A percentile compares a stretch with the other conserved stretches of the same genome.
phyloP scores from a whole-genome alignment of 345 rosid species.

The Sisymbrium altissimum region DNA sequence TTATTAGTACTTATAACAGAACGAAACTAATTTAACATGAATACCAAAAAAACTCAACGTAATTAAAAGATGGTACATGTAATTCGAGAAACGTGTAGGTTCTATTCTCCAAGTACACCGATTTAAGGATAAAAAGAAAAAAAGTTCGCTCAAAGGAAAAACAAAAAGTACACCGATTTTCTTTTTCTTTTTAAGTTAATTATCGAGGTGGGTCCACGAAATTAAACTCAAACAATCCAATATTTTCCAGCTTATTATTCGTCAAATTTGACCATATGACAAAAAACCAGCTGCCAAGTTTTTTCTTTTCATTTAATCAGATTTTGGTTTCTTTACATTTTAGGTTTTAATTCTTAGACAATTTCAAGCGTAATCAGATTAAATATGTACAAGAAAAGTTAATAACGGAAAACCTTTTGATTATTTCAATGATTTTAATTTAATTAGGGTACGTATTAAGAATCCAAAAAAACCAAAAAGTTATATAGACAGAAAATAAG shows the following conservation, averaged over 20 bases:
- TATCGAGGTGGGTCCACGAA: slow-evolving; percentile 1
- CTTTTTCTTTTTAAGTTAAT: too few species aligned
- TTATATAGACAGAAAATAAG: background rate
- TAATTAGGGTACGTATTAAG: background rate
- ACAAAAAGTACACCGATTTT: too few species aligned
- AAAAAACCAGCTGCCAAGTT: background rate
- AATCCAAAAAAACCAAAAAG: background rate
- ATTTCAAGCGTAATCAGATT: background rate
- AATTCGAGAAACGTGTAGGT: background rate
- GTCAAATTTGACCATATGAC: slow-evolving; percentile 7
- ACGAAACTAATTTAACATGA: too few species aligned
- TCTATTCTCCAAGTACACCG: too few species aligned
- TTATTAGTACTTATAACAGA: too few species aligned
- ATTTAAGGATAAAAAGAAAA: too few species aligned
- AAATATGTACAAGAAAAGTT: background rate
- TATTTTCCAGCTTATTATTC: background rate
- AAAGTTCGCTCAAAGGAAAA: too few species aligned
- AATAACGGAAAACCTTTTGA: background rate
- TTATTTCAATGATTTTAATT: background rate
- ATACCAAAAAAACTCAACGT: too few species aligned
- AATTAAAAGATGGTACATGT: too few species aligned
- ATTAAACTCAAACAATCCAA: background rate
- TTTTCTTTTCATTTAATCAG: background rate
- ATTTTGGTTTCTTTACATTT: too few species aligned
- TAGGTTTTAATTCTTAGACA: too few species aligned